These are phyloP conservation scores for Chamaecyparis obtusa DNA, from an alignment of 75 land plant species.

Conservation along the genomic window DNA sequence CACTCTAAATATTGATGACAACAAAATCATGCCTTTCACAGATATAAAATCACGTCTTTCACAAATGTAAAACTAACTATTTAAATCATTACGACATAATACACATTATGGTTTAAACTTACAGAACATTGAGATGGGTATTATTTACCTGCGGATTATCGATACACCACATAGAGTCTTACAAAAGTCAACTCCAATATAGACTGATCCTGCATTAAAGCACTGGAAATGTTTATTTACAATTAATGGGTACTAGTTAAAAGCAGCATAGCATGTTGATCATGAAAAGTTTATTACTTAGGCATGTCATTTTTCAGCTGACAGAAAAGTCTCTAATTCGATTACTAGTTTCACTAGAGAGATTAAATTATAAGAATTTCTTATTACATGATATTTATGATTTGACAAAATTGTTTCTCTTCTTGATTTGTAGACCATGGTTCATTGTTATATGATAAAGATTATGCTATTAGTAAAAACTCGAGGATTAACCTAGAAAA, in stretches of 20 bases:
- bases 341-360: not conserved
- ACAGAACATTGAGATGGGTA: not conserved
- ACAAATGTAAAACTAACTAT: not conserved
- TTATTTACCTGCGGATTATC: constrained; percentile 71
- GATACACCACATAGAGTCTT: constrained; percentile 92
- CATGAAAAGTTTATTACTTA: not conserved
- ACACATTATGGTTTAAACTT: not conserved
- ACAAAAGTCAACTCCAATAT: constrained; percentile 93
- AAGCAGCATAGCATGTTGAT: not conserved
- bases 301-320: not conserved
- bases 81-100: not conserved
- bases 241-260: not conserved
- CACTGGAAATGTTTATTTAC: not conserved
- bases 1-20: not conserved
- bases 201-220: constrained; percentile 51
- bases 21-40: not conserved
- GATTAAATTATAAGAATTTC: not conserved
- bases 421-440: not conserved
- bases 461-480: not conserved
- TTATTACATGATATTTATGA: not conserved
- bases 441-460: not conserved
- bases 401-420: too few species aligned
- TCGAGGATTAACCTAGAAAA: not conserved
- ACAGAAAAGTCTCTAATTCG: not conserved
- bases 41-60: not conserved